phyloP scores from a whole-genome alignment of 495 filamentous ascomycete species.

The Tuber borchii region DNA sequence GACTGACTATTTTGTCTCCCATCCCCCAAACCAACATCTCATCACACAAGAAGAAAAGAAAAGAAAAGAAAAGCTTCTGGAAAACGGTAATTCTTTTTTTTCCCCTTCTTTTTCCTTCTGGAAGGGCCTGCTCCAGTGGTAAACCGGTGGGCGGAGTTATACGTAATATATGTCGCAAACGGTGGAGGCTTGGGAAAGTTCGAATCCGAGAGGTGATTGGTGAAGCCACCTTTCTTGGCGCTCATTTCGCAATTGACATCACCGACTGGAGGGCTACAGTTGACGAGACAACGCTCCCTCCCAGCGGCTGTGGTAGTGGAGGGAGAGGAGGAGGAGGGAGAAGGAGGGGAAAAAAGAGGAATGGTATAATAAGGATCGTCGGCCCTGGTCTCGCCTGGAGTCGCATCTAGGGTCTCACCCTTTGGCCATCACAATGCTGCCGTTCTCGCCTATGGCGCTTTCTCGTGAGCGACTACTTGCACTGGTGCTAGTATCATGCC shows the following conservation, averaged over 20 bases:
- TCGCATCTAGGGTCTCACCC: not conserved
- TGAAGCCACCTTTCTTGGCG: not conserved
- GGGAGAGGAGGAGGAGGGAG: not conserved
- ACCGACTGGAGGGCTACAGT: not conserved
- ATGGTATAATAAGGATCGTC: not conserved
- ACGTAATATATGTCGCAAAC: not conserved
- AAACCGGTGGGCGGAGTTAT: not conserved
- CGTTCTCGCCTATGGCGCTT: not conserved
- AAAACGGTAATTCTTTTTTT: not conserved
- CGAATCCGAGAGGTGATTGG: not conserved
- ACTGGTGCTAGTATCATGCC: not conserved
- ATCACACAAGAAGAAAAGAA: not conserved
- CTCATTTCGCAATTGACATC: not conserved
- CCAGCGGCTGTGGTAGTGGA: not conserved
- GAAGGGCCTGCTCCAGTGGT: not conserved
- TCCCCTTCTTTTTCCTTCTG: not conserved
- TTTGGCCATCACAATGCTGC: not conserved
- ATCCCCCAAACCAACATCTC: not conserved
- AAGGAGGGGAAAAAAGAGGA: not conserved
- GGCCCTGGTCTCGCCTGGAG: not conserved
- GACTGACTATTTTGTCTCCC: not conserved
- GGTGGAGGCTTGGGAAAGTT: not conserved
- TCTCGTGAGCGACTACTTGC: not conserved
- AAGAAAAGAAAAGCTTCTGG: not conserved
- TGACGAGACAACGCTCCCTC: not conserved